Conservation (phyloP, 2,329 filamentous ascomycete species). For the Monilinia laxa region DNA sequence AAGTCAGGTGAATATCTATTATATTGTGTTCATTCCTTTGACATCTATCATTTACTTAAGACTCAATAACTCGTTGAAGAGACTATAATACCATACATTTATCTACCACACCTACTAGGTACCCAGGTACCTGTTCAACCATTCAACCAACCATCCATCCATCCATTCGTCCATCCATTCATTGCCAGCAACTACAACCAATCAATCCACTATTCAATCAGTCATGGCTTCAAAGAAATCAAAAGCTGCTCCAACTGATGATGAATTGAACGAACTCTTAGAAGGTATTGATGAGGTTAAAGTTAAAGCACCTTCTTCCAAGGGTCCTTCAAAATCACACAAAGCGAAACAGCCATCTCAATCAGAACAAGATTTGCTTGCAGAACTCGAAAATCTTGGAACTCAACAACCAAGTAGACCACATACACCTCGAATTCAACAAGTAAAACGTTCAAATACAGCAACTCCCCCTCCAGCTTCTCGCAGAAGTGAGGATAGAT, state of each 20-base stretch:
- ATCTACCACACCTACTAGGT: too few relatives aligned
- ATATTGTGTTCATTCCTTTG: background rate
- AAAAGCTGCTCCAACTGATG: constrained; percentile 56
- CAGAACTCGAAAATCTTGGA: constrained; percentile 75
- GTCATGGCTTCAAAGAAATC: constrained; percentile 59
- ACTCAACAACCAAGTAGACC: constrained; percentile 72
- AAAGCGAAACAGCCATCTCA: constrained; percentile 41
- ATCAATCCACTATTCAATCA: background rate
- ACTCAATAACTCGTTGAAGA: background rate
- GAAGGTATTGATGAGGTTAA: constrained; percentile 57
- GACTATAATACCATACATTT: too few relatives aligned
- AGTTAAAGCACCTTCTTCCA: constrained; percentile 47
- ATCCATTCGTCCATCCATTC: background rate
- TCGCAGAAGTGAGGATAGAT: constrained; percentile 47
- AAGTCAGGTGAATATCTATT: background rate
- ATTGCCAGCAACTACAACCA: background rate
- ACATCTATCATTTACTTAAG: background rate
- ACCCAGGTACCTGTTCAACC: too few relatives aligned
- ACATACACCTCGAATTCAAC: constrained; percentile 72
- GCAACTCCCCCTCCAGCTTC: constrained; percentile 49
- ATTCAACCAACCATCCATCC: background rate
- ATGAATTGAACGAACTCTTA: constrained; percentile 66
- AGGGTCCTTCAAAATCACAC: constrained; percentile 41
- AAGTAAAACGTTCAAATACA: constrained; percentile 52
- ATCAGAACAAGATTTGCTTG: constrained; percentile 70